phyloP scores from a whole-genome alignment of 2,329 filamentous ascomycete genomes.

The Pseudocercospora ulei region DNA sequence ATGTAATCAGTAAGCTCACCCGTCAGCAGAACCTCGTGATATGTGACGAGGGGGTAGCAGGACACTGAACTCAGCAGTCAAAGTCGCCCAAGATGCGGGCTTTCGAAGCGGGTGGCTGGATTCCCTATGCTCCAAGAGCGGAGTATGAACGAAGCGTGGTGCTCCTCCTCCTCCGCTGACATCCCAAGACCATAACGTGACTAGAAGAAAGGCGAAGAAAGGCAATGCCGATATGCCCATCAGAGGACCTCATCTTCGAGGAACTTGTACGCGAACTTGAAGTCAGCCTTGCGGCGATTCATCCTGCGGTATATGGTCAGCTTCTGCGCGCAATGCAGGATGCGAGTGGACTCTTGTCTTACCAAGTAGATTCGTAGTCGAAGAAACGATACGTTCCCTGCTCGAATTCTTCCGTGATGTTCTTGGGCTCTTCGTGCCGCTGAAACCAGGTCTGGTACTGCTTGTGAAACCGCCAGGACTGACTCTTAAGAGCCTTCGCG shows the following conservation, averaged over 20 bases:
- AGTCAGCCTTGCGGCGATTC: conserved; percentile 95
- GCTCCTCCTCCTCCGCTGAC: conserved; percentile 21
- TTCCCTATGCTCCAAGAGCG: conserved; percentile 13
- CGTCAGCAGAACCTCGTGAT: conserved; percentile 1
- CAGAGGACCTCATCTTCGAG: conserved; percentile 60
- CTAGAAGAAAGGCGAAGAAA: conserved; percentile 41
- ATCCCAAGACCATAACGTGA: conserved; percentile 11
- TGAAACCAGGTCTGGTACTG: conserved; percentile 99
- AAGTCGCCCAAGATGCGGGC: conserved; percentile 6
- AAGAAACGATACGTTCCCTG: conserved; percentile 99
- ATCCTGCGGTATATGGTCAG: conserved; percentile 54
- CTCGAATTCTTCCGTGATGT: conserved; percentile 96
- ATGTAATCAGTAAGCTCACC: conserved; percentile 6
- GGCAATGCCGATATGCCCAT: conserved; percentile 35
- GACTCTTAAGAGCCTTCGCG: conserved; percentile 92
- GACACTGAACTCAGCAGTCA: conserved; percentile 3
- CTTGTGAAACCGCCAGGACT: conserved; percentile 99
- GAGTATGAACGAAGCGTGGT: conserved; percentile 15
- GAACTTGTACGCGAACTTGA: conserved; percentile 97
- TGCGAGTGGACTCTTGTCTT: conserved; percentile 42
- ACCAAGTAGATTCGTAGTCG: conserved; percentile 99
- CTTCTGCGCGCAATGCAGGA: conserved; percentile 12
- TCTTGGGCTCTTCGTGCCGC: conserved; percentile 94
- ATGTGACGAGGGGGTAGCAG: background rate
- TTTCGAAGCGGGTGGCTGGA: conserved; percentile 8